phyloP scores from a whole-genome alignment of 441 rosid genomes.

The Populus hybrid region DNA sequence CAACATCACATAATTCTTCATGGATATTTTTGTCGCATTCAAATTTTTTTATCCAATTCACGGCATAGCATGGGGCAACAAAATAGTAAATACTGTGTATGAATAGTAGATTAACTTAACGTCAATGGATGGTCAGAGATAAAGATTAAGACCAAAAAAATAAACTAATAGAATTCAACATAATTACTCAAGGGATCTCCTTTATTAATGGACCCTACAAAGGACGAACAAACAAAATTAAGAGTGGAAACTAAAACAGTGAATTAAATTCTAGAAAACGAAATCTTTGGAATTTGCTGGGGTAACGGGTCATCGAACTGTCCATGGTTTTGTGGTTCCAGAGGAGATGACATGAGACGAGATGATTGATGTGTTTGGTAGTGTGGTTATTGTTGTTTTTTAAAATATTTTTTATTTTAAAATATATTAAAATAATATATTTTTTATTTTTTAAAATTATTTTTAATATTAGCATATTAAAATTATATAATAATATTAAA shows the following conservation, averaged over 20 bases:
- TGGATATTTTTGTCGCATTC: not conserved
- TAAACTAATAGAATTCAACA: not conserved
- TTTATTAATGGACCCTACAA: not conserved
- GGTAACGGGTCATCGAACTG: not conserved
- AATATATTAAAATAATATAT: no score
- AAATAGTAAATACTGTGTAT: no score
- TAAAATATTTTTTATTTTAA: no score
- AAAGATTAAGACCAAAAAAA: not conserved
- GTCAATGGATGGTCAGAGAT: not conserved
- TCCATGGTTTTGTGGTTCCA: not conserved
- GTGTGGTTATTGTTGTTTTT: no score
- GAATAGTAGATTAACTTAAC: not conserved
- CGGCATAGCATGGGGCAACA: no score
- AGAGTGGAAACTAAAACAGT: not conserved
- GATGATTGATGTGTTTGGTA: no score
- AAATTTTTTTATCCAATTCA: no score
- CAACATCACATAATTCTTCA: no score
- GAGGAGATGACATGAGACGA: not conserved
- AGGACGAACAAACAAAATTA: not conserved
- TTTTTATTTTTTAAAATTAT: no score
- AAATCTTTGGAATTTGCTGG: not conserved
- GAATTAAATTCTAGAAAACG: conserved; percentile 5
- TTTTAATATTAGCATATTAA: no score
- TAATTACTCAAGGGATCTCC: conserved; percentile 2
- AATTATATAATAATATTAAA: no score